Evolutionary conservation across 495 filamentous ascomycete species (phyloP), one percentile per base, ranked within the genome.

Genomic region (Oidiodendron maius): DNA sequence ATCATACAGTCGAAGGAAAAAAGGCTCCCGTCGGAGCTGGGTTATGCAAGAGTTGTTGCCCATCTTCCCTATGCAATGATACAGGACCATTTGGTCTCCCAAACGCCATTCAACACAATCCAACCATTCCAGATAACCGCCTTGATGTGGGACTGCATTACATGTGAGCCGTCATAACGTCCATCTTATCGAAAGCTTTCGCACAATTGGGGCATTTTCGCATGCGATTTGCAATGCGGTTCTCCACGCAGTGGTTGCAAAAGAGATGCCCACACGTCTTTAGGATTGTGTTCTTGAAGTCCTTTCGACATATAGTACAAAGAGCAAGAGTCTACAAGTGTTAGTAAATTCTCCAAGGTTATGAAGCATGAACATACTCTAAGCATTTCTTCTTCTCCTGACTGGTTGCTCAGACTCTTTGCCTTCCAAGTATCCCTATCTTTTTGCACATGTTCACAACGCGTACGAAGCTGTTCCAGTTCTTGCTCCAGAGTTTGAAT

Each of bases 251-350:
- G 21, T 81, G 77, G 56, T 77, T 81, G 78, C 93, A 98, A 65
- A 97, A 95, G 17, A 95, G 81, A 66, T 98, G 93, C n/a, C 93
- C 93, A 64, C 93, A 98, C 12, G 84, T 88, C 61, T 89, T 90
- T 56, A 98, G 76, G 15, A 83, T 83, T 1, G 90, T 95, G 62
- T 97, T 86, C 68, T 96, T 96, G 74, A 95, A 93, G 46, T 91
- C 87, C 44, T 73, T 80, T 52, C 84, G 82, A 67, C 93, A 98
- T 16, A 96, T 86, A 2, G 86, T 84, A 69, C 93, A 98, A 32
- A 91, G 78, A 15, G 89, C 88, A 64, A 96, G 77, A 53, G 78
- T 78, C 91, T 97, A 57, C 2, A 46, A 55, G 25, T 17, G 63
- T 78, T 68, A 78, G 70, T 52, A 54, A 20, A 15, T 11, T 28